Percentiles rank a stretch among this genome's conserved stretches.
Conservation (phyloP, 2,329 filamentous ascomycete genomes). For the Purpureocillium takamizusanense region DNA sequence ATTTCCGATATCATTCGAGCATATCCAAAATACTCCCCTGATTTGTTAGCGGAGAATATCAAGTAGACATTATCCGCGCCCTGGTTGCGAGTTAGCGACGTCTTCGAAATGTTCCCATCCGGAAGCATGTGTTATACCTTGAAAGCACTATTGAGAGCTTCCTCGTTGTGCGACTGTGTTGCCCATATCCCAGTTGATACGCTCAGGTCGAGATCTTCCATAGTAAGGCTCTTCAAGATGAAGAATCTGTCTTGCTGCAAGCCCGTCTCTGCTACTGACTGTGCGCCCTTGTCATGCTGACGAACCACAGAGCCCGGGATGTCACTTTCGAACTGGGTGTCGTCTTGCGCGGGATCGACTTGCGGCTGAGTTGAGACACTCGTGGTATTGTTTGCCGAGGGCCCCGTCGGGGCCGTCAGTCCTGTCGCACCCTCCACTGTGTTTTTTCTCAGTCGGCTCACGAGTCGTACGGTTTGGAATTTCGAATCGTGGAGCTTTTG, state of each 20-base stretch:
- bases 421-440: slow-evolving; percentile 36
- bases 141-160: slow-evolving; percentile 72
- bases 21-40: slow-evolving; percentile 93
- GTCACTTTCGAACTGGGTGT: not conserved
- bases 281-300: not conserved
- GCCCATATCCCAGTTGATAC: slow-evolving; percentile 87
- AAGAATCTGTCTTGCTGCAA: slow-evolving; percentile 48
- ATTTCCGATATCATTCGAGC: slow-evolving; percentile 84
- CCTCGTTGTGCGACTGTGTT: slow-evolving; percentile 88
- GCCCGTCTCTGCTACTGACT: slow-evolving; percentile 1
- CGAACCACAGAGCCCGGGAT: slow-evolving; percentile 4
- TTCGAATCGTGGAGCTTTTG: slow-evolving; percentile 81
- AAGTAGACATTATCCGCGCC: slow-evolving; percentile 76
- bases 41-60: slow-evolving; percentile 95
- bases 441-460: slow-evolving; percentile 67
- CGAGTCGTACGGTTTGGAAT: slow-evolving; percentile 76
- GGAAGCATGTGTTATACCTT: slow-evolving; percentile 42
- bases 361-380: slow-evolving; percentile 3
- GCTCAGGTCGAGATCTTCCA: slow-evolving; percentile 83
- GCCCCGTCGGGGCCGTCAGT: slow-evolving; percentile 44
- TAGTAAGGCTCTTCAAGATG: slow-evolving; percentile 83
- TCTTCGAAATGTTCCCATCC: too few relatives aligned
- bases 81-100: slow-evolving; percentile 32
- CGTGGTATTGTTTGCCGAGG: slow-evolving; percentile 31
- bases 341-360: slow-evolving; percentile 7